Conservation (phyloP, 2,329 filamentous ascomycete genomes). For the Sclerotinia subarctica region DNA sequence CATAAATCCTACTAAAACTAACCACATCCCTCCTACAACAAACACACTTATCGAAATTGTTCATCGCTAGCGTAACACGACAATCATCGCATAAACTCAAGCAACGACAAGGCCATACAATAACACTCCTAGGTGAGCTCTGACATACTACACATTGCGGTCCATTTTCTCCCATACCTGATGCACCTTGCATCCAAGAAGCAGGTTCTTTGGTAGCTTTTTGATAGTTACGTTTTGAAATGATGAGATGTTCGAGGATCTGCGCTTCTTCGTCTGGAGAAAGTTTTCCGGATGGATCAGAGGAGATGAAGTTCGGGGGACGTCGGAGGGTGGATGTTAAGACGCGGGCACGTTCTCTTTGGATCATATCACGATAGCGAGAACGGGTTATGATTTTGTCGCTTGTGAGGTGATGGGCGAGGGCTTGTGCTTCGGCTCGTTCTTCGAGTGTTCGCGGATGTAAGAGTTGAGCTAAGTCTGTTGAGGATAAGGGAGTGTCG, state of each 20-base stretch:
- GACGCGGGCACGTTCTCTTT: conserved; percentile 67
- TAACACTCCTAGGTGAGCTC: conserved; percentile 76
- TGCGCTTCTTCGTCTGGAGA: conserved; percentile 58
- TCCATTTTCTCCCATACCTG: conserved; percentile 68
- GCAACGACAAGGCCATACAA: conserved; percentile 96
- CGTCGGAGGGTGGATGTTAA: conserved; percentile 50
- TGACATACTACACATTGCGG: conserved; percentile 95
- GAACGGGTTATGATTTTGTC: conserved; percentile 77
- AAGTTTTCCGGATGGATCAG: conserved; percentile 43
- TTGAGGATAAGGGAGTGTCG: conserved; percentile 62
- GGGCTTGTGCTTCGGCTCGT: conserved; percentile 72
- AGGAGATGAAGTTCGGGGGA: conserved; percentile 36
- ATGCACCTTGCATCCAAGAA: conserved; percentile 68
- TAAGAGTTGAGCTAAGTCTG: conserved; percentile 74
- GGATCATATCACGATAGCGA: conserved; percentile 65
- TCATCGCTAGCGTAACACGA: conserved; percentile 87
- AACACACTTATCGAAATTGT: conserved; percentile 95
- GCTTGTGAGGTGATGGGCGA: conserved; percentile 75
- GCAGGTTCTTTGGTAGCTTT: conserved; percentile 30
- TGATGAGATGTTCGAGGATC: conserved; percentile 57
- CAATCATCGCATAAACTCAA: conserved; percentile 94
- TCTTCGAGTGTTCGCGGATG: conserved; percentile 76
- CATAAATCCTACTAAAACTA: conserved; percentile 88
- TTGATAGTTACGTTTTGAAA: conserved; percentile 39
- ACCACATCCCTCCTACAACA: conserved; percentile 86